Evolutionary conservation across 116 monocot species (phyloP), one percentile per base, ranked within the genome.

Genomic region (Papilionanthe hybrid): DNA sequence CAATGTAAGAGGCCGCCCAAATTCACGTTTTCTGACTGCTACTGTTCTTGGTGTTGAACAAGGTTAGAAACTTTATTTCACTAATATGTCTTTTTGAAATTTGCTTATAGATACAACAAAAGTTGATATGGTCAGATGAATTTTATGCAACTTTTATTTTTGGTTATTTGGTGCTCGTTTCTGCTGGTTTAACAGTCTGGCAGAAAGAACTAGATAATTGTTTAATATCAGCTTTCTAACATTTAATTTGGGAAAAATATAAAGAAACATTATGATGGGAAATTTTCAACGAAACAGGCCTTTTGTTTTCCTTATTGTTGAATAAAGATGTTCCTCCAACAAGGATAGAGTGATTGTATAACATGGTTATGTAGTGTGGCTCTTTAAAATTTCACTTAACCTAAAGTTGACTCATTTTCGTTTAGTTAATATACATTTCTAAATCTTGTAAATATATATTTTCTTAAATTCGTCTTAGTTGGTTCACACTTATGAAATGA

Each of bases 1-100:
- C 28, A 94, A 87, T 89, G 87, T 87, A 8, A 53, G 89, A 19
- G 78, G 75, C 32, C 89, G 86, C 3, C 89, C 86, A 69, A 89
- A 89, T 86, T 86, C 89, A 78, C 82, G 89, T 1, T 89, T 89
- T 42, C 86, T 89, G 29, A 89, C 89, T 57, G 86, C 89, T 41
- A 89, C 89, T 42, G 87, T 89, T 55, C 89, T 84, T 78, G 89
- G 89, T 68, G 86, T 86, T 44, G 82, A 89, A 71, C 89, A 89
- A 87, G 86, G 89, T 89, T 71, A 74, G 79, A 43, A 44, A 43
- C 44, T 7, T 73, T 37, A 15, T 30, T 44, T 73, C 42, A 73
- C 73, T 22, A 25, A 60, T 7, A 7, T 73, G 44, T 73, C 11
- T 42, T 9, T 44, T 73, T 9, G 7, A 69, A 69, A 15, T 22